Conservation (phyloP, 345 rosid species). For the Sisymbrium altissimum region DNA sequence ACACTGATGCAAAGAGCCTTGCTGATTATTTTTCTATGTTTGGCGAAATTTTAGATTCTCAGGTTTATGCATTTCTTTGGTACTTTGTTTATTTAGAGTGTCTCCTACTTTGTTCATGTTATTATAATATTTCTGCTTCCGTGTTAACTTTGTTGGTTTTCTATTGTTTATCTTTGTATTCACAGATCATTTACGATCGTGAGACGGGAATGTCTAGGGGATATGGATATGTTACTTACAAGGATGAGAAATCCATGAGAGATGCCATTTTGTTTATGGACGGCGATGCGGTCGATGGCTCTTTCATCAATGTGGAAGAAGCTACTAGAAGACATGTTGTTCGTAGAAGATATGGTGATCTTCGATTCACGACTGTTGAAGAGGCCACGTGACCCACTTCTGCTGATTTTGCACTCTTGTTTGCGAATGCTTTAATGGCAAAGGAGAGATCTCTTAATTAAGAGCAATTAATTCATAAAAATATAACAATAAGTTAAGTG, state of each 20-base stretch:
- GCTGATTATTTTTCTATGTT: neutral
- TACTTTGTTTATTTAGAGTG: no score
- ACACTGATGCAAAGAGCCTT: no score
- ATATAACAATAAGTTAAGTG: neutral
- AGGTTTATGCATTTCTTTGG: no score
- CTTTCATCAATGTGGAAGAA: neutral
- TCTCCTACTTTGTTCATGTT: no score
- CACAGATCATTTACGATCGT: neutral
- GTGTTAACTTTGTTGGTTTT: neutral
- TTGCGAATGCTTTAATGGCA: neutral
- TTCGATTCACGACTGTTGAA: neutral
- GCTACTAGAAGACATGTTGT: neutral
- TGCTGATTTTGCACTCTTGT: neutral
- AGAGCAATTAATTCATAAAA: neutral
- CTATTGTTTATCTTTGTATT: no score
- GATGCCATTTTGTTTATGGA: neutral
- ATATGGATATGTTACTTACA: neutral
- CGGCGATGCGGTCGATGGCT: neutral
- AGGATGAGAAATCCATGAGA: neutral
- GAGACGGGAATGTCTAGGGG: neutral
- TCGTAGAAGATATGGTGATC: neutral
- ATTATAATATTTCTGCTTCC: no score
- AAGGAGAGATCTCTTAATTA: neutral
- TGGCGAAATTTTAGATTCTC: neutral
- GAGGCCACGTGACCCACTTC: neutral